phyloP scores from a whole-genome alignment of 345 rosid species.

The Salix koriyanagi region DNA sequence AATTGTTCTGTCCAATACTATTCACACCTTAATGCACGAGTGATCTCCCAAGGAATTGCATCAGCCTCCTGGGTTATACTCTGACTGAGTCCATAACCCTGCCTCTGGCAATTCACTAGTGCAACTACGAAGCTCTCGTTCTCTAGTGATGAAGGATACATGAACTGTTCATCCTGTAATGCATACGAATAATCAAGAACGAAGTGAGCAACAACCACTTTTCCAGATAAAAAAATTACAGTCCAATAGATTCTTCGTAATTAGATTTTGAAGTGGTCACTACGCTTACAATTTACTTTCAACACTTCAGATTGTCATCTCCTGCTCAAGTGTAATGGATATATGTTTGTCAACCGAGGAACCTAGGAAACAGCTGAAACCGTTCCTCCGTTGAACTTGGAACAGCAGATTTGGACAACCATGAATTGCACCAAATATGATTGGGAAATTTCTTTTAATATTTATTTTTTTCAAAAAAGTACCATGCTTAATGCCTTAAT shows the following conservation, averaged over 20 bases:
- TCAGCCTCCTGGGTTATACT: conserved; percentile 17
- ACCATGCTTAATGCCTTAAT: background rate
- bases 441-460: no score
- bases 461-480: background rate
- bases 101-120: conserved; percentile 49
- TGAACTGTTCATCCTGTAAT: conserved; percentile 76
- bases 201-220: background rate
- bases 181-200: background rate
- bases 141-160: conserved; percentile 76
- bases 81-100: conserved; percentile 15
- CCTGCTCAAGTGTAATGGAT: background rate
- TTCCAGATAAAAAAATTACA: background rate
- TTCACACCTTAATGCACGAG: conserved; percentile 55
- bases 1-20: background rate
- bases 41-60: conserved; percentile 71
- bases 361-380: background rate
- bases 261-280: background rate
- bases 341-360: background rate
- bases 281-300: background rate
- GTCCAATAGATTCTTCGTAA: background rate
- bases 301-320: background rate
- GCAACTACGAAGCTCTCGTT: conserved; percentile 71
- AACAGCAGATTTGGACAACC: background rate
- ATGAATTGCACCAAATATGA: no score
- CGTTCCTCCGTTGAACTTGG: background rate